Base-by-base conservation (phyloP, 192 early-diverging fungal species). In the Backusella sp. region DNA sequence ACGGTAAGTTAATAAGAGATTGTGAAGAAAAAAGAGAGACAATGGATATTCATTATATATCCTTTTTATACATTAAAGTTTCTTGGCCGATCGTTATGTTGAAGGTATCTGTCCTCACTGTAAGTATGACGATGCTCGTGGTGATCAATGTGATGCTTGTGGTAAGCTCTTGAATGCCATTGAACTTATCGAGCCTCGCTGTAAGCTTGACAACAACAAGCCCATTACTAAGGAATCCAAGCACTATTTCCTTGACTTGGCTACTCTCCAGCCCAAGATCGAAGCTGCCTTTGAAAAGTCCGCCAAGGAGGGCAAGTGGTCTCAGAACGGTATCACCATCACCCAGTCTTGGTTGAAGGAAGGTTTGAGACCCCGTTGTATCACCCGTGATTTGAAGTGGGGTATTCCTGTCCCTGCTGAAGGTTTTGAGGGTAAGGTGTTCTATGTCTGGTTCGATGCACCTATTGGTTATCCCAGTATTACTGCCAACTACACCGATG, bases 371-470 rank as follows among this genome's bases (percentile, higher is more conserved):
- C 91, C 94, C 53, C 92, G 97, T 68, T 97, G 96, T 83, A 99
- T 99, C 76, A 99, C 97, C 44, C 93, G 98, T 68, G 98, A 99
- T 76, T 84, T 99, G 79, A 99, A 98, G 80, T 99, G 98, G 98
- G 98, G 98, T 39, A 95, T 94, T 41, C 91, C 92, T 35, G 97
- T 99, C 12, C 98, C 98, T 17, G 85, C 93, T 30, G 81, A 84
- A 11, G 94, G 93, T 19, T 96, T 88, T 70, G 90, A 95, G 73
- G 84, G 90, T 62, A 99, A 99, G 86, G 97, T 99, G 21, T 99
- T 99, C 67, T 99, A 99, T 82, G 98, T 99, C 41, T 99, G 98
- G 98, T 99, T 97, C 74, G 98, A 99, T 78, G 98, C 98, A 30
- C 94, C 93, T 71, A 96, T 99, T 74, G 98, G 98, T 62, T 99